Evolutionary conservation across 768 basidiomycete species (phyloP), one percentile per base, ranked within the genome.

Genomic region (Clathrus columnatus): DNA sequence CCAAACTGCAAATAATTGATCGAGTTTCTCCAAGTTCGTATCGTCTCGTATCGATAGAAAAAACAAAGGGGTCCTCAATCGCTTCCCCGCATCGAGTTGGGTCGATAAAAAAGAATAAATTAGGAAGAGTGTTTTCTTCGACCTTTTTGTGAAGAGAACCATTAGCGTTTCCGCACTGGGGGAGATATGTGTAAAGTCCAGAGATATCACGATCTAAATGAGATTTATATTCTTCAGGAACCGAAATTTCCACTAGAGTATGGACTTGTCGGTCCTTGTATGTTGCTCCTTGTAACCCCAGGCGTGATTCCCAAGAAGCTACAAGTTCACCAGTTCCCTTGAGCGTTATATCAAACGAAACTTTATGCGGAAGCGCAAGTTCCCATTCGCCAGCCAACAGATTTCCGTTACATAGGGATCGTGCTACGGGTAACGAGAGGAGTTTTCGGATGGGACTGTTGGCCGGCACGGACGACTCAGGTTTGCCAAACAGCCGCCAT

Each of bases 161-260:
- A 64, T 87, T 91, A 7, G 94, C 91, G 1, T 90, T 91, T 6
- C 93, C 92, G 56, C 94, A 97, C 65, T 84, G 85, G 59, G 88
- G 84, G 51, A 93, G 73, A 48, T 93, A 81, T 23, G 71, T 69
- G 64, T 96, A 97, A 1, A 71, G 73, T 5, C 94, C 94, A 5
- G 85, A 83, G 45, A 96, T 83, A 64, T 90, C 81, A 46, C 85
- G 82, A 67, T 95, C 93, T 27, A 89, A 78, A 52, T 70, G 66
- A 1, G 63, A 56, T 7, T 71, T 63, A 5, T 62, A 58, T 28
- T 76, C 73, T 7, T 68, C 61, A 0, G 79, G 73, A 3, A 86
- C 80, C n/a, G 74, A 69, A 30, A 97, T 70, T 60, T 82, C 73
- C 24, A 96, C 60, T 51, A 76, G 71, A 0, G 87, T 79, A 66